Evolutionary conservation across 2,329 filamentous ascomycete genomes (phyloP).

Genomic region (Fusarium verticillioides): DNA sequence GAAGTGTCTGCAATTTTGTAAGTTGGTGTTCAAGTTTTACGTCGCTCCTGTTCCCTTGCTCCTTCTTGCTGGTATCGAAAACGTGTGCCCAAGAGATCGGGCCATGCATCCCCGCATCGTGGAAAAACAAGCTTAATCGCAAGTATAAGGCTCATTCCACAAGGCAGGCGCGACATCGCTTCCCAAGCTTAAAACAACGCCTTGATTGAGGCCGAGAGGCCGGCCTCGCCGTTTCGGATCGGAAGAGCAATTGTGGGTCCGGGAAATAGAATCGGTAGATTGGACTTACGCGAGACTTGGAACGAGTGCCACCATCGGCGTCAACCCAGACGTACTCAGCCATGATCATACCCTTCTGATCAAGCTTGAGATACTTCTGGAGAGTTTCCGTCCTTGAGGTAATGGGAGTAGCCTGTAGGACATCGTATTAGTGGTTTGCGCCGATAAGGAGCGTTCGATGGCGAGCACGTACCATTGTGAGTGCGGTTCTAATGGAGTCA

Average conservation of each 20-base stretch:
- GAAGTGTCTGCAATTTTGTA: constrained; percentile 57
- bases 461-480: no score
- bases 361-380: constrained; percentile 89
- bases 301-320: constrained; percentile 82
- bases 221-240: constrained; percentile 6
- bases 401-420: constrained; percentile 24
- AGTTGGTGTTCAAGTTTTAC: neutral
- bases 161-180: constrained; percentile 15
- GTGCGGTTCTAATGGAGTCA: no score
- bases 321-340: constrained; percentile 99
- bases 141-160: constrained; percentile 16
- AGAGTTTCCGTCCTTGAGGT: constrained; percentile 59
- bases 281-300: constrained; percentile 90
- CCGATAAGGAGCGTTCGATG: no score
- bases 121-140: neutral
- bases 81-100: constrained; percentile 10
- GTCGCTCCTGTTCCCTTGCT: neutral
- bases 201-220: constrained; percentile 5
- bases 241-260: neutral
- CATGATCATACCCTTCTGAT: constrained; percentile 89
- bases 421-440: neutral
- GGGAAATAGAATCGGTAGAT: constrained; percentile 2
- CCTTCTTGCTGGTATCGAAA: neutral
- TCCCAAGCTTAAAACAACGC: constrained; percentile 10
- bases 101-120: constrained; percentile 7